Base-by-base conservation (phyloP, 176 grass and related monocot species). In the Aegilops tauschii region DNA sequence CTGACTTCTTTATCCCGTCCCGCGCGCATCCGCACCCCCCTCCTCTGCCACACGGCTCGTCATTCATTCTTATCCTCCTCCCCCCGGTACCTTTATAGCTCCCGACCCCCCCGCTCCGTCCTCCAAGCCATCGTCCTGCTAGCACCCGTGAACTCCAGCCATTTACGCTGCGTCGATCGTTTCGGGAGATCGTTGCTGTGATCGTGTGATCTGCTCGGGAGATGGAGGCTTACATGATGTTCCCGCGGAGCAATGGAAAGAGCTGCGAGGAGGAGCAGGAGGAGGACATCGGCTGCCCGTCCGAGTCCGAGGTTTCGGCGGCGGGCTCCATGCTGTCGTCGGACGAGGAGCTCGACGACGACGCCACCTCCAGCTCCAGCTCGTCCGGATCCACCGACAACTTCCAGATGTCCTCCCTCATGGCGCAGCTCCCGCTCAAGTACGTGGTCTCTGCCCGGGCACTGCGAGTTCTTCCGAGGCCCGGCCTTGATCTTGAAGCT, bases 401-500 rank as follows among this genome's bases (percentile, higher is more conserved):
- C 92, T 94, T 94, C 88, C 81, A 88, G 90, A 94, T 94, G 93
- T 89, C 77, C 13, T 86, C 90, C 6, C 93, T 94, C 90, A 88
- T 94, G 76, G 87, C 93, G 74, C 81, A 90, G 54, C 90, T 94
- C 62, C 93, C 93, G 34, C 54, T 94, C 87, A 92, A 94, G 92
- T 94, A 78, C 31, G 90, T 94, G 62, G 1, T 12, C 14, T 36
- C 13, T 37, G n/a, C 49, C 18, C 36, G 30, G 21, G 50, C 65
- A 11, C 32, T 12, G 40, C 71, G 32, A 34, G 47, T 73, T 85
- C 52, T 14, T 64, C 4, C 0, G 1, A 21, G 3, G 23, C 35
- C 31, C 34, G 7, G 6, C 6, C 35, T 44, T 14, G 7, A 11
- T 69, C 25, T 25, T 17, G 17, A 17, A 8, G 64, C 2, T 61